Conservation (phyloP, 2,329 filamentous ascomycete genomes). For the Monascus ruber region DNA sequence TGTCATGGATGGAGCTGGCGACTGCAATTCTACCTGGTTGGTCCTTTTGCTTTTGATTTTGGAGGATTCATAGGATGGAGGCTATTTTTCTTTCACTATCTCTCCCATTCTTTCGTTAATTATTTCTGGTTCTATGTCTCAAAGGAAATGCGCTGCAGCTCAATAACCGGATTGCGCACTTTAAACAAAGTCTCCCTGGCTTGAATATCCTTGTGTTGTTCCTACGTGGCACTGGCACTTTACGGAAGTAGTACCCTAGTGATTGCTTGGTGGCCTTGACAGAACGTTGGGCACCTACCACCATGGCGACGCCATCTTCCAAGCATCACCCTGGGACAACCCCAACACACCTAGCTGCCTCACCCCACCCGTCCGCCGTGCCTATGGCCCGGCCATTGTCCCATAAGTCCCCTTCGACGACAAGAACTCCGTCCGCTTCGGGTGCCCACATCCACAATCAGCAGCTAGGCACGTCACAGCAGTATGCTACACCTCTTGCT, state of each 20-base stretch:
- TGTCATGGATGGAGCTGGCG: too few species aligned
- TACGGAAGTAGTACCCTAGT: neutral
- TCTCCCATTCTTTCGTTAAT: too few species aligned
- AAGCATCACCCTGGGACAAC: conserved; percentile 32
- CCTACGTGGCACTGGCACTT: too few species aligned
- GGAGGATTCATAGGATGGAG: too few species aligned
- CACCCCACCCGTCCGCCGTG: conserved; percentile 30
- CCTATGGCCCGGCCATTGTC: conserved; percentile 30
- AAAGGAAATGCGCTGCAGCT: neutral
- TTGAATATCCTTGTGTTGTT: too few species aligned
- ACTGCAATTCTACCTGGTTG: too few species aligned
- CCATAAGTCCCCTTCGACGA: conserved; percentile 33
- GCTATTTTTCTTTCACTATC: too few species aligned
- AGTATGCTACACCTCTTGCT: conserved; percentile 33
- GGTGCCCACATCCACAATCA: conserved; percentile 20
- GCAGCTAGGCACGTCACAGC: conserved; percentile 27
- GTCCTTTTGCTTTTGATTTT: too few species aligned
- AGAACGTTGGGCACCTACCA: neutral
- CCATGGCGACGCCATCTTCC: conserved; percentile 36
- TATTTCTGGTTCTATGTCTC: too few species aligned
- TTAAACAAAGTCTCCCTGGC: too few species aligned
- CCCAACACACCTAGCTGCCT: conserved; percentile 33
- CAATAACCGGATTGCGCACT: neutral
- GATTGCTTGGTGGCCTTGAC: conserved; percentile 1
- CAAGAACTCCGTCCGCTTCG: conserved; percentile 32